Percentiles rank a stretch among this genome's conserved stretches.
phyloP scores from a whole-genome alignment of 176 grass and related monocot genomes.

The Carex myosuroides region DNA sequence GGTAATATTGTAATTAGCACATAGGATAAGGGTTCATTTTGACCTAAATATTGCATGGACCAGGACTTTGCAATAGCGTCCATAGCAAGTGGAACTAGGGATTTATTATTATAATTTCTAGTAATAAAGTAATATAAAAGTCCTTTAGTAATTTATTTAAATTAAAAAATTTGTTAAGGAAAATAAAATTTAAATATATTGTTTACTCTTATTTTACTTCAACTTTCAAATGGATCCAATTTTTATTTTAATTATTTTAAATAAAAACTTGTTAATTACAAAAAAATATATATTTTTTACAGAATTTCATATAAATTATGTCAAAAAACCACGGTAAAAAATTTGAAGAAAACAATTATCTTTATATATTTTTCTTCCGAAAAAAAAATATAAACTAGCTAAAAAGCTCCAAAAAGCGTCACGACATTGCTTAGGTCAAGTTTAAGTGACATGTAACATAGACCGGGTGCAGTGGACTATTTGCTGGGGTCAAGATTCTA shows the following conservation, averaged over 20 bases:
- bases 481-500: background rate
- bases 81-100: background rate
- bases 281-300: background rate
- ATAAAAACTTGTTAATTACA: background rate
- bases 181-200: no score
- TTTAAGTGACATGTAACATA: background rate
- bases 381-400: background rate
- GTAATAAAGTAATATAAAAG: background rate
- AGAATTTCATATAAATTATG: no score
- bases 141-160: background rate
- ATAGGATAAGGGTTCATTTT: slow-evolving; percentile 19
- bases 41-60: background rate
- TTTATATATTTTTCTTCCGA: background rate
- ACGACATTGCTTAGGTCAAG: background rate
- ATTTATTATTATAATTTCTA: background rate
- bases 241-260: background rate
- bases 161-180: no score
- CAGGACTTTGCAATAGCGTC: background rate
- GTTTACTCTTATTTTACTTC: background rate
- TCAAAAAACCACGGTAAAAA: background rate
- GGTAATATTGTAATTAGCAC: slow-evolving; percentile 26
- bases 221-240: background rate
- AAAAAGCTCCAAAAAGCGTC: background rate
- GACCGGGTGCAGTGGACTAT: background rate
- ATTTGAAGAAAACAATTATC: background rate